Evolutionary conservation across 192 early-diverging fungal species (phyloP), one percentile per base, ranked within the genome.

Genomic region (Coemansia aciculifera): DNA sequence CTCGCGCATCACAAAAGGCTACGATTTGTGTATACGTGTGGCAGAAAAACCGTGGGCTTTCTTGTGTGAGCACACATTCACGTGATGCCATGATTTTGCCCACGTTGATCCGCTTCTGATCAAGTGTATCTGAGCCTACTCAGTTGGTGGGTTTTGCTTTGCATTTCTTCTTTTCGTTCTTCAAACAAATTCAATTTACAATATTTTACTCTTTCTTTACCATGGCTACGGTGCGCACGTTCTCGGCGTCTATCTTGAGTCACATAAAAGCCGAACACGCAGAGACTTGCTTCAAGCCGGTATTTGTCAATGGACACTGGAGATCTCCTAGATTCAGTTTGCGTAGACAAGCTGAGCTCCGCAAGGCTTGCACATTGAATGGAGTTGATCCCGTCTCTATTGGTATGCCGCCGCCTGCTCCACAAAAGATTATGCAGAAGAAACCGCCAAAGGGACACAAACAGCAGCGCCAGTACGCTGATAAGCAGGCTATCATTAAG

Each of bases 331-430:
- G 69, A 57, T 70, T 89, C 43, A 82, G 84, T 48, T 68, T 73
- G 48, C 85, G 90, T 17, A 71, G 71, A 37, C 87, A 90, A 38
- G 85, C 84, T 15, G 87, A 88, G 59, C 52, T 91, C 49, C 85
- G 90, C 67, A 91, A 91, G 65, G 85, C 85, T 15, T 89, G 85
- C 62, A 21, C 87, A 13, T 34, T 84, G 21, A 67, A 77, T 23
- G 68, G 66, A 12, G 68, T 87, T 32, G 87, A 89, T 57, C 74
- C 89, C 6, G 34, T 38, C 5, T 63, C 76, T 12, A 83, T 89
- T 10, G 88, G 87, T 12, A 69, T 91, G 51, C 81, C 75, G 1
- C 63, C 63, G 13, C 44, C 79, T 4, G 70, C 56, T 27, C 54
- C 46, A 12, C n/a, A 46, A 1, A 87, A 86, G 43, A 51, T 74